Evolutionary conservation across 441 rosid genomes (phyloP), one percentile per base, ranked within the genome.

Genomic region (Hypseocharis bilobata): DNA sequence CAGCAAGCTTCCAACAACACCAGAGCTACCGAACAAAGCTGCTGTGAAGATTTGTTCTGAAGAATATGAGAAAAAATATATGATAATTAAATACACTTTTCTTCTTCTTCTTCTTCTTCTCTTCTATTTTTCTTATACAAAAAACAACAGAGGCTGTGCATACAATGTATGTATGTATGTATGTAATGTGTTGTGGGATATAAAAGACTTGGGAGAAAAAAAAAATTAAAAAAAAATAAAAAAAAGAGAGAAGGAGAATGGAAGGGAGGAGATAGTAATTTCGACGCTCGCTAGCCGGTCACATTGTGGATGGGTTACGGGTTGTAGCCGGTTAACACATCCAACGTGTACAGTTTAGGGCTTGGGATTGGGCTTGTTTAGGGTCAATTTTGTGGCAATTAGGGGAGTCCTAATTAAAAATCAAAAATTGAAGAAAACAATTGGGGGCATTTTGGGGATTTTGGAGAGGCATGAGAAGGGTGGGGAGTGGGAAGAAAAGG

Each of bases 251-350:
- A 56, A 28, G 36, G 6, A 14, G 63, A 59, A 25, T 49, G 62
- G 67, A 26, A 63, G 70, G 0, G 73, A 30, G 66, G 80, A 71
- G 78, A 70, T 63, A 70, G 80, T 62, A 34, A 63, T 71, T 75
- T 34, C 51, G 75, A 76, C 81, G 64, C 80, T 70, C 73, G 63
- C 64, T 70, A 62, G 80, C 78, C 84, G 81, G 83, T 84, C 64
- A 60, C 64, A 34, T 67, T 55, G 19, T 28, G 42, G 70, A 63
- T 62, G 63, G 72, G 47, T 83, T 63, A 81, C 88, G 69, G 86
- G 85, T 70, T 65, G 62, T 76, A 73, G 78, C 68, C 85, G 81
- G 90, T 85, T 68, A 54, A 36, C 27, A 34, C 47, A 67, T 34
- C 32, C 59, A 5, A 2, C 34, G 11, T n/a, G 71, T 25, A 14